Conservation (phyloP, 352 stramenopile species). For the Pythium grandisporangium region DNA sequence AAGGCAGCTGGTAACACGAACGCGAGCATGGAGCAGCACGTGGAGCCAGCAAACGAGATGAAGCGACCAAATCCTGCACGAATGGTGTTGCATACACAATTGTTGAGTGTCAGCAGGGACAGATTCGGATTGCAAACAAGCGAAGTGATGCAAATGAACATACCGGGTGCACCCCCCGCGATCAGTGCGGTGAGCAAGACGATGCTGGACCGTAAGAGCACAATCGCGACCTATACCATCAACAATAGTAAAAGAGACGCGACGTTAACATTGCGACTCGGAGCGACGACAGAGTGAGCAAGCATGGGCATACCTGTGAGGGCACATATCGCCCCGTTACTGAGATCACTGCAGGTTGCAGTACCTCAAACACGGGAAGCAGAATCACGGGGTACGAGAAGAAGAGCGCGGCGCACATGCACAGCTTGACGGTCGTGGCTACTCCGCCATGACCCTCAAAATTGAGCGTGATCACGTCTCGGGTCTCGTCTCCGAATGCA, state of each 20-base stretch:
- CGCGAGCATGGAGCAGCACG: slow-evolving; percentile 71
- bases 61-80: slow-evolving; percentile 75
- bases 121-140: neutral
- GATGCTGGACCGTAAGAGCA: slow-evolving; percentile 27
- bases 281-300: too few species aligned
- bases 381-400: slow-evolving; percentile 84
- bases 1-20: slow-evolving; percentile 72
- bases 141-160: neutral
- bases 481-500: slow-evolving; percentile 51
- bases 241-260: neutral
- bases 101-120: neutral
- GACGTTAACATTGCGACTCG: too few species aligned
- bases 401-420: slow-evolving; percentile 58
- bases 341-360: slow-evolving; percentile 21
- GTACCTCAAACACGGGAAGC: slow-evolving; percentile 59
- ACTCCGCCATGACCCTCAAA: slow-evolving; percentile 28
- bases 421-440: slow-evolving; percentile 64
- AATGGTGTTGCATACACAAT: too few species aligned
- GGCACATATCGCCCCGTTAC: slow-evolving; percentile 7
- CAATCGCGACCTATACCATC: neutral
- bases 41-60: slow-evolving; percentile 86
- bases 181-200: slow-evolving; percentile 20
- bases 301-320: too few species aligned
- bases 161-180: slow-evolving; percentile 15
- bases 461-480: slow-evolving; percentile 78